These are phyloP conservation scores for Mycogone perniciosa DNA, from an alignment of 2,329 filamentous ascomycete species.

Conservation along the genomic window DNA sequence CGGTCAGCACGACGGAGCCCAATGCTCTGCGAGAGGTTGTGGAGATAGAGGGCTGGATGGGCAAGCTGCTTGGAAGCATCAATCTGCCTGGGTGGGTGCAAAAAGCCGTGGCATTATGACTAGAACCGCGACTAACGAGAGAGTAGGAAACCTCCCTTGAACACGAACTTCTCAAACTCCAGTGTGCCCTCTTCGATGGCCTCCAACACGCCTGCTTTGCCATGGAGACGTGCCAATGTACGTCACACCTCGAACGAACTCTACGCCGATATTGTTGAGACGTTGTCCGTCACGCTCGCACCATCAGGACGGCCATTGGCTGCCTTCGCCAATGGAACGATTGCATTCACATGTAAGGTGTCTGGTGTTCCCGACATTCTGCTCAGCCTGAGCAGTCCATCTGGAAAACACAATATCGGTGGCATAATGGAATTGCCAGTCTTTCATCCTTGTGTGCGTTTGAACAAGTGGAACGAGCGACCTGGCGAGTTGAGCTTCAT, in stretches of 20 bases:
- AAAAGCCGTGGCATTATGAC: background rate
- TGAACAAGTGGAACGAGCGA: conserved; percentile 82
- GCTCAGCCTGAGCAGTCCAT: conserved; percentile 71
- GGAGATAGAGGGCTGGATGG: conserved; percentile 84
- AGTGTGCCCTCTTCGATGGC: conserved; percentile 35
- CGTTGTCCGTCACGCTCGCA: conserved; percentile 77
- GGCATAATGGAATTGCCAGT: conserved; percentile 80
- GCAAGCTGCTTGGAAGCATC: conserved; percentile 81
- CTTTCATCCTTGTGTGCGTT: conserved; percentile 89
- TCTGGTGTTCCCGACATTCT: conserved; percentile 90
- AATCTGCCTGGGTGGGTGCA: conserved; percentile 63
- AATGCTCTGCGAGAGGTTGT: conserved; percentile 89
- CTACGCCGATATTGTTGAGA: conserved; percentile 93
- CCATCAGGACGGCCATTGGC: conserved; percentile 83
- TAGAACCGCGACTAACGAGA: background rate
- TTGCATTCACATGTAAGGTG: conserved; percentile 91
- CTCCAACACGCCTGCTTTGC: conserved; percentile 53
- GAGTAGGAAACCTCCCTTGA: conserved; percentile 36
- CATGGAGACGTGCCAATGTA: conserved; percentile 88
- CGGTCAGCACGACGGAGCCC: conserved; percentile 83
- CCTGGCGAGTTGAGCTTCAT: conserved; percentile 94
- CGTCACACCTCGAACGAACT: conserved; percentile 95
- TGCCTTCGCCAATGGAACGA: conserved; percentile 83
- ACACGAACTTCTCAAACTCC: conserved; percentile 30
- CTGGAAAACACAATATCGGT: conserved; percentile 69